Evolutionary conservation across 2,329 filamentous ascomycete genomes (phyloP), one percentile per base, ranked within the genome.

Genomic region (Canariomyces notabilis): DNA sequence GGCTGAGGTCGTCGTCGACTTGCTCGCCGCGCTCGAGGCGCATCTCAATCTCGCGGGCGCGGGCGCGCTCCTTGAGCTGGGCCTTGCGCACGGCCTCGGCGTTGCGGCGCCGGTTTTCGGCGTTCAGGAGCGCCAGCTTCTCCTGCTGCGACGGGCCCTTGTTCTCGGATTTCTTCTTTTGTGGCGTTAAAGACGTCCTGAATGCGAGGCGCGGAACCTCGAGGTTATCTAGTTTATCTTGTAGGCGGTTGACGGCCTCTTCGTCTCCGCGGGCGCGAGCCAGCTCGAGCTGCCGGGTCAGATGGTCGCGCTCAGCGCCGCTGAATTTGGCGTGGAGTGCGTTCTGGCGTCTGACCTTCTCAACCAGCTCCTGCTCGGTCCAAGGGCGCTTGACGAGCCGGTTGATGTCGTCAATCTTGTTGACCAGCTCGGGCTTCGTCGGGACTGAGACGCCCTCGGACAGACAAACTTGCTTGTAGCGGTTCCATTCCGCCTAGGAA

Each of bases 61-160:
- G 76, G 40, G 78, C 77, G 57, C 83, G 79, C 68, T 98, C 93
- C 56, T 85, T 84, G 46, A 95, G 74, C 62, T 96, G 87, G 1
- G 90, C 91, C 64, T 87, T 87, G 49, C 91, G 87, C n/a, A 97
- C 86, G 38, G 87, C 83, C 62, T 95, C 87, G n/a, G 80, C 78
- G 61, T 96, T 96, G 56, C 83, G 77, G 48, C 83, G 82, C 51
- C 91, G 83, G 66, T 95, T 96, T 61, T 86, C 81, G 21, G 80
- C 75, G 67, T 98, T 98, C 55, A 95, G 75, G 59, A 85, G 79
- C 0, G 87, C 87, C 19, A 97, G 76, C 21, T 87, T 83, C 54
- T 95, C 88, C 64, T 91, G 88, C 64, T 94, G 85, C 9, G 73
- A 74, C 26, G 76, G 72, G 7, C 75, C 71, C 57, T 73, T 66